A percentile compares a stretch with the other conserved stretches of the same genome.
These are phyloP conservation scores for Pythium volutum DNA, from an alignment of 352 stramenopile genomes.

Conservation along the genomic window DNA sequence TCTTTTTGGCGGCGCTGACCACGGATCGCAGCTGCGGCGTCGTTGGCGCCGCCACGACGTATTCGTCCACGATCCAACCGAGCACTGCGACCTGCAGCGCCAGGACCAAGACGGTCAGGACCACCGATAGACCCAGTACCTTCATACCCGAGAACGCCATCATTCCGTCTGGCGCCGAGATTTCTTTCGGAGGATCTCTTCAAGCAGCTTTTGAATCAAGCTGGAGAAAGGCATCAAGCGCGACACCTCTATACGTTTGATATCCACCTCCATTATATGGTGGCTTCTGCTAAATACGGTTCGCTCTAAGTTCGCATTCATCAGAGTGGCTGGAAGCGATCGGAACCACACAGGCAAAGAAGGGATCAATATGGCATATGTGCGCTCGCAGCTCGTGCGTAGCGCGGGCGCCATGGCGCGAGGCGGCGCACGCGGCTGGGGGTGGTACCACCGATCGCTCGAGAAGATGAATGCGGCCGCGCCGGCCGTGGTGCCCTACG, in stretches of 20 bases:
- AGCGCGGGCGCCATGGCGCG: slow-evolving; percentile 51
- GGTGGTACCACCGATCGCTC: slow-evolving; percentile 82
- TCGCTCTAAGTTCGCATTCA: slow-evolving; percentile 8
- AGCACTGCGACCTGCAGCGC: slow-evolving; percentile 51
- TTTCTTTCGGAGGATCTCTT: slow-evolving; percentile 13
- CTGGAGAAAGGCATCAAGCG: neutral
- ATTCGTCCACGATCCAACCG: slow-evolving; percentile 21
- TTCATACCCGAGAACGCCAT: slow-evolving; percentile 24
- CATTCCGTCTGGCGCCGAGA: neutral
- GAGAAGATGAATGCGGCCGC: slow-evolving; percentile 81
- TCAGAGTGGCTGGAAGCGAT: slow-evolving; percentile 35
- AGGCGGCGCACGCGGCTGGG: slow-evolving; percentile 65
- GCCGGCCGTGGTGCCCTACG: slow-evolving; percentile 52
- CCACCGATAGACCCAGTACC: slow-evolving; percentile 36
- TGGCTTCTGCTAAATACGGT: slow-evolving; percentile 3
- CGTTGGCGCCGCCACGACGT: slow-evolving; percentile 20
- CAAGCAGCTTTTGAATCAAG: slow-evolving; percentile 10
- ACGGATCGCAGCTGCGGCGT: neutral
- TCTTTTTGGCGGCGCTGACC: slow-evolving; percentile 6
- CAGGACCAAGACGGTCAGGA: slow-evolving; percentile 39
- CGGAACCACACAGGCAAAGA: slow-evolving; percentile 21
- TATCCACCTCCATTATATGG: slow-evolving; percentile 10
- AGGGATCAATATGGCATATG: slow-evolving; percentile 49
- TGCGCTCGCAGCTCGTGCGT: slow-evolving; percentile 57
- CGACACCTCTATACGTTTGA: neutral